Percentiles rank a stretch among this genome's conserved stretches.
These are phyloP conservation scores for Pyrus pyrifolia DNA, from an alignment of 306 rosid species.

Conservation along the genomic window DNA sequence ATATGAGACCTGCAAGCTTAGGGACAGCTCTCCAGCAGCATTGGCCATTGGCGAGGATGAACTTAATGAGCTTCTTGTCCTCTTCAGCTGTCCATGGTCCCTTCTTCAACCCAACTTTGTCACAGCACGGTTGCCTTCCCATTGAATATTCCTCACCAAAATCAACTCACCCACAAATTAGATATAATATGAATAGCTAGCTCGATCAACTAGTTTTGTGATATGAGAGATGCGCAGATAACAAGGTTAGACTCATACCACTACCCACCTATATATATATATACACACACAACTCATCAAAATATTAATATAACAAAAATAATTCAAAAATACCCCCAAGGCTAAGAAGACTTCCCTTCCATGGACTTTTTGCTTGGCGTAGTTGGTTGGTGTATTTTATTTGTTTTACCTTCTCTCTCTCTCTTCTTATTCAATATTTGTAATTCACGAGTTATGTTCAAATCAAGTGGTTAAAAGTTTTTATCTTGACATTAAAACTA, in stretches of 20 bases:
- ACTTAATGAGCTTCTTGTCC: slow-evolving; percentile 82
- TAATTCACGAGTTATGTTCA: background rate
- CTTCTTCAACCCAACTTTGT: slow-evolving; percentile 94
- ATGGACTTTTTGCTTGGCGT: slow-evolving; percentile 1
- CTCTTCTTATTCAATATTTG: background rate
- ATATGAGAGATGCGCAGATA: slow-evolving; percentile 16
- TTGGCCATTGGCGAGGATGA: slow-evolving; percentile 88
- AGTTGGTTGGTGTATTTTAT: background rate
- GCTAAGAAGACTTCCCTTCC: background rate
- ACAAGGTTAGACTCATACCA: slow-evolving; percentile 13
- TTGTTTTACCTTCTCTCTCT: background rate
- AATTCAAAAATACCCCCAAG: background rate
- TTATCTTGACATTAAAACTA: too few species aligned
- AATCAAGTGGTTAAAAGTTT: too few species aligned
- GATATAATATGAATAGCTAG: background rate
- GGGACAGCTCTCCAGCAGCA: slow-evolving; percentile 98
- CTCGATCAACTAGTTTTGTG: background rate
- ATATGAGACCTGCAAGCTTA: slow-evolving; percentile 68
- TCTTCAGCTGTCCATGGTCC: slow-evolving; percentile 93
- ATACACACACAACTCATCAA: background rate
- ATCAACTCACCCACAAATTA: background rate
- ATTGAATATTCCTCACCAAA: slow-evolving; percentile 14
- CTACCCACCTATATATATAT: slow-evolving; percentile 50
- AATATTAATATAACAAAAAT: background rate
- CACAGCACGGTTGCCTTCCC: slow-evolving; percentile 99